These are phyloP conservation scores for Trametes sp. DNA, from an alignment of 1,284 basidiomycete genomes.

Conservation along the genomic window DNA sequence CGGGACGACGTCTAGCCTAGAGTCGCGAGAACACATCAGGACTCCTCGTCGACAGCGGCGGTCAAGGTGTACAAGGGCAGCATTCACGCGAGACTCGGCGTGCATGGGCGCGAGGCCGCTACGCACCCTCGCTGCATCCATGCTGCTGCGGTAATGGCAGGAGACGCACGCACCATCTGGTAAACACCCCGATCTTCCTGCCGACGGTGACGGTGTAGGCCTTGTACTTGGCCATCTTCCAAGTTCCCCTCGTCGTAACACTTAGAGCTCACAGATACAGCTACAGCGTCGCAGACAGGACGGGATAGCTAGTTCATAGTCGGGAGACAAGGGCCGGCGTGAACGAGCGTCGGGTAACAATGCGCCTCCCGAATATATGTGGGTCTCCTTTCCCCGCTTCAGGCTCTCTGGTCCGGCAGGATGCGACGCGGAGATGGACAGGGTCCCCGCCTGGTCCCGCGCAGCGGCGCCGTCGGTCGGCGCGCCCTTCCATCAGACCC, in stretches of 20 bases:
- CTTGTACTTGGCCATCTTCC: conserved; percentile 48
- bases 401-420: too few relatives aligned
- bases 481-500: conserved; percentile 22
- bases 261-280: not conserved
- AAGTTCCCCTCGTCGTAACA: not conserved
- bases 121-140: not conserved
- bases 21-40: conserved; percentile 3
- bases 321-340: not conserved
- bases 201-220: conserved; percentile 59
- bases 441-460: conserved; percentile 3
- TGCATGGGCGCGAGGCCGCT: not conserved
- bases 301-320: not conserved
- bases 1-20: conserved; percentile 54
- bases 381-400: conserved; percentile 2
- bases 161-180: conserved; percentile 49
- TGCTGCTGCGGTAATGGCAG: conserved; percentile 16
- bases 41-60: not conserved
- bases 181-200: conserved; percentile 53
- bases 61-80: not conserved
- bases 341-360: not conserved
- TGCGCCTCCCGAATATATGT: not conserved
- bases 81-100: not conserved
- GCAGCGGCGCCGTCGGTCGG: conserved; percentile 2
- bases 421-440: not conserved
- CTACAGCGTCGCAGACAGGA: not conserved